Conservation (phyloP, 1,139 yeast species). For the Geotrichum europaeum region DNA sequence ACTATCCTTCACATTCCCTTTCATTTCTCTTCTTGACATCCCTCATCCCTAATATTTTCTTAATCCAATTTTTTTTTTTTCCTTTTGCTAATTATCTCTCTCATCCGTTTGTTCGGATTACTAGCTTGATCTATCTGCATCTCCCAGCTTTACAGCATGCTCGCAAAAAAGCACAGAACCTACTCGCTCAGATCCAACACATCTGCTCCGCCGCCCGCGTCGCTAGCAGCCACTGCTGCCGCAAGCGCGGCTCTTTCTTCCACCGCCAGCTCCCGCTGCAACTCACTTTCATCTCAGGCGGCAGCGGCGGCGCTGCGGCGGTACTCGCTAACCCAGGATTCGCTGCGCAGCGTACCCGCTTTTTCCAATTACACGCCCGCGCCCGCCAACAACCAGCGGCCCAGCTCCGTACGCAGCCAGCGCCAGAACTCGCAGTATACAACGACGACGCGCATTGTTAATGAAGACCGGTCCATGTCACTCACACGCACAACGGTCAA, state of each 20-base stretch:
- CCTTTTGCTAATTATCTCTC: background rate
- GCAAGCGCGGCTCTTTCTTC: slow-evolving; percentile 19
- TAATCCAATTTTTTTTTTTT: background rate
- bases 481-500: slow-evolving; percentile 37
- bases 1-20: background rate
- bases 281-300: slow-evolving; percentile 29
- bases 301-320: slow-evolving; percentile 36
- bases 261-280: slow-evolving; percentile 16
- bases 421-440: slow-evolving; percentile 4
- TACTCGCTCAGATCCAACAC: background rate
- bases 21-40: background rate
- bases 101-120: background rate
- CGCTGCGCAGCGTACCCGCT: background rate
- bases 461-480: slow-evolving; percentile 34
- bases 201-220: background rate
- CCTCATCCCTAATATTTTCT: background rate
- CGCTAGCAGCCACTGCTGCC: slow-evolving; percentile 17
- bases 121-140: background rate
- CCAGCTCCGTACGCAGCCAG: background rate
- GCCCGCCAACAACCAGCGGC: background rate
- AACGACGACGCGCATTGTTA: slow-evolving; percentile 19
- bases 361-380: background rate
- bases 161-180: background rate
- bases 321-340: slow-evolving; percentile 31
- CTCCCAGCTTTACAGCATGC: background rate